phyloP scores from a whole-genome alignment of 2,329 filamentous ascomycete species.

The Clarireedia hainanense region DNA sequence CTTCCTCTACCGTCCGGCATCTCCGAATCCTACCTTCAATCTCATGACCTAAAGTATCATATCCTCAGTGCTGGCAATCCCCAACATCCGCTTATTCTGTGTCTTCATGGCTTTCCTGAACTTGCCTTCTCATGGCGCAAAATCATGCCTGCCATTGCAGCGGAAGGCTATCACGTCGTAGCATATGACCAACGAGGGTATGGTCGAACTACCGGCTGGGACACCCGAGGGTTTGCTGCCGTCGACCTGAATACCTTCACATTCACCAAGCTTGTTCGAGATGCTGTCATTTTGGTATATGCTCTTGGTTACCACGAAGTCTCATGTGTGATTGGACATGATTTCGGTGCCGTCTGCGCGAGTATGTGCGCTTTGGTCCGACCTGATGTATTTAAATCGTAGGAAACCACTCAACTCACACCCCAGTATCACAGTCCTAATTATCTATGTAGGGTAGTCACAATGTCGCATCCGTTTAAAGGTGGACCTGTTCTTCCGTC shows the following conservation, averaged over 20 bases:
- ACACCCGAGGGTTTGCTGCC: constrained; percentile 39
- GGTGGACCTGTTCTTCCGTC: constrained; percentile 22
- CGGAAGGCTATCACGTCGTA: constrained; percentile 55
- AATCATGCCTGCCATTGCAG: constrained; percentile 49
- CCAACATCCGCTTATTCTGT: constrained; percentile 47
- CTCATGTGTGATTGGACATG: constrained; percentile 55
- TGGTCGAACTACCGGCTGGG: constrained; percentile 56
- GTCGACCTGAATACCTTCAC: constrained; percentile 50
- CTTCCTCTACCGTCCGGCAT: background rate
- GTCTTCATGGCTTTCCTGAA: constrained; percentile 61
- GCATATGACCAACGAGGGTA: constrained; percentile 63
- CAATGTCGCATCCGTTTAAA: constrained; percentile 60
- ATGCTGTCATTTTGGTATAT: constrained; percentile 53
- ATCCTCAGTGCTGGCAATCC: constrained; percentile 44
- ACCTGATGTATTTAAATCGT: constrained; percentile 54
- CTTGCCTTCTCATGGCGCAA: constrained; percentile 64
- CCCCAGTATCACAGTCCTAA: background rate
- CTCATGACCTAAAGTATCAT: constrained; percentile 38
- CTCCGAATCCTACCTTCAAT: background rate
- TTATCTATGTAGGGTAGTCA: constrained; percentile 35
- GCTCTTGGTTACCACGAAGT: constrained; percentile 52
- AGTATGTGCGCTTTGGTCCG: constrained; percentile 52
- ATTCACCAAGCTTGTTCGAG: constrained; percentile 50
- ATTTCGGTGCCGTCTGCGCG: constrained; percentile 56
- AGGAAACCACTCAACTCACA: background rate